These are phyloP conservation scores for Coniferiporia sulphurascens DNA, from an alignment of 1,284 basidiomycete genomes.

Conservation along the genomic window DNA sequence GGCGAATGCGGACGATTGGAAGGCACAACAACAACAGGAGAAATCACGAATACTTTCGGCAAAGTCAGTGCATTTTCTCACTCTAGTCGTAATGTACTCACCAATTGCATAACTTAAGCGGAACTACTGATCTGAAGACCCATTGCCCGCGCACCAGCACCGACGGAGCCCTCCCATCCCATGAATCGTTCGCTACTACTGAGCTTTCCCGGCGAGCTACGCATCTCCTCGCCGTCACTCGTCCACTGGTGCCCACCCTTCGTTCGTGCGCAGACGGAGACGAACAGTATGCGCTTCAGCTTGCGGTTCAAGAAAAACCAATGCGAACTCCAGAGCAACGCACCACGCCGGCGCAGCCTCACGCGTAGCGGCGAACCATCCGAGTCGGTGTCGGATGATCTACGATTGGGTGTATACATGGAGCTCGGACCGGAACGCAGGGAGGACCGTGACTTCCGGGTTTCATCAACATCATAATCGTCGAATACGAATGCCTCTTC, in stretches of 20 bases:
- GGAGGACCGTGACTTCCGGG: constrained; percentile 36
- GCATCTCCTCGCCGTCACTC: constrained; percentile 39
- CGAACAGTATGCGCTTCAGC: constrained; percentile 88
- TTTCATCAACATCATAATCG: constrained; percentile 70
- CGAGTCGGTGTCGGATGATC: constrained; percentile 23
- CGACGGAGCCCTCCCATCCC: constrained; percentile 70
- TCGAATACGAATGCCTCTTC: constrained; percentile 72
- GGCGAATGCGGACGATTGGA: not conserved
- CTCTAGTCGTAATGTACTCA: not conserved
- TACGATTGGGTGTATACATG: constrained; percentile 11
- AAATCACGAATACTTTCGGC: not conserved
- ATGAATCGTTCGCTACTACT: constrained; percentile 52
- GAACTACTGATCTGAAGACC: constrained; percentile 38
- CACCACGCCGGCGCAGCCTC: constrained; percentile 48
- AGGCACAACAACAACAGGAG: too few species aligned
- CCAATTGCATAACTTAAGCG: not conserved
- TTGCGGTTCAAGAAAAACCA: constrained; percentile 97
- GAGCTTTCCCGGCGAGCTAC: constrained; percentile 30
- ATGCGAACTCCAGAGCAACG: constrained; percentile 93
- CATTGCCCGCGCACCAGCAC: constrained; percentile 72
- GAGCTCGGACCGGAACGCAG: constrained; percentile 16
- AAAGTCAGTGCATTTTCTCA: not conserved
- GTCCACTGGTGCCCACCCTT: constrained; percentile 52
- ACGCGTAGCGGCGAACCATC: constrained; percentile 28
- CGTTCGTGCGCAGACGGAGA: constrained; percentile 90